Conservation (phyloP, 306 rosid genomes). For the Lablab purpureus region DNA sequence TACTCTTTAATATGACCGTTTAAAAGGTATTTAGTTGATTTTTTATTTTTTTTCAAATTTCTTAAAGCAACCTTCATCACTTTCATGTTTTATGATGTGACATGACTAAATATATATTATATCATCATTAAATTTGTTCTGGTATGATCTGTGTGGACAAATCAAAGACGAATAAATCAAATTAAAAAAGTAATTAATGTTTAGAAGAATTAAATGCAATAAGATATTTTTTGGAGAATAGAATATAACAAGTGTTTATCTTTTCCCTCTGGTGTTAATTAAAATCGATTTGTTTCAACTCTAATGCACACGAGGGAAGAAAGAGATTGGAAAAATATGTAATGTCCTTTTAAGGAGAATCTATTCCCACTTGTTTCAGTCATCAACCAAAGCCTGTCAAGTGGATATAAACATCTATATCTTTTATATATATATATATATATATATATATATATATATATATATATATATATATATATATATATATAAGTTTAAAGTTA, state of each 20-base stretch:
- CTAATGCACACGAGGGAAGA: not conserved
- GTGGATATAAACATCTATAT: not conserved
- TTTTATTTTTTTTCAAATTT: not conserved
- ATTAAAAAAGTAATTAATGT: not conserved
- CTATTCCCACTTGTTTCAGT: constrained; percentile 1
- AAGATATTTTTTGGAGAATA: not conserved
- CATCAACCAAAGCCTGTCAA: constrained; percentile 11
- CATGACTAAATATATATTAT: not conserved
- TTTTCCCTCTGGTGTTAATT: not conserved
- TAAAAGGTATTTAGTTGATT: not conserved
- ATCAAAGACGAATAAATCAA: not conserved
- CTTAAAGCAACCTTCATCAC: not conserved
- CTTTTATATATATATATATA: too few relatives aligned
- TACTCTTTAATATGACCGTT: not conserved
- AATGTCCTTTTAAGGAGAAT: constrained; percentile 31
- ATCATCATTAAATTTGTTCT: not conserved
- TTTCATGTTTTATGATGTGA: not conserved
- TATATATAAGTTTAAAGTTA: not conserved
- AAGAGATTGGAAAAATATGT: constrained; percentile 12
- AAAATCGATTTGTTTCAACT: not conserved
- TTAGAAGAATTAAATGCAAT: not conserved
- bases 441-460: too few relatives aligned
- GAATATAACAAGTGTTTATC: not conserved
- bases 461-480: too few relatives aligned
- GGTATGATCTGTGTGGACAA: too few relatives aligned